Conservation (phyloP, 345 rosid species). For the Turritis glabra region DNA sequence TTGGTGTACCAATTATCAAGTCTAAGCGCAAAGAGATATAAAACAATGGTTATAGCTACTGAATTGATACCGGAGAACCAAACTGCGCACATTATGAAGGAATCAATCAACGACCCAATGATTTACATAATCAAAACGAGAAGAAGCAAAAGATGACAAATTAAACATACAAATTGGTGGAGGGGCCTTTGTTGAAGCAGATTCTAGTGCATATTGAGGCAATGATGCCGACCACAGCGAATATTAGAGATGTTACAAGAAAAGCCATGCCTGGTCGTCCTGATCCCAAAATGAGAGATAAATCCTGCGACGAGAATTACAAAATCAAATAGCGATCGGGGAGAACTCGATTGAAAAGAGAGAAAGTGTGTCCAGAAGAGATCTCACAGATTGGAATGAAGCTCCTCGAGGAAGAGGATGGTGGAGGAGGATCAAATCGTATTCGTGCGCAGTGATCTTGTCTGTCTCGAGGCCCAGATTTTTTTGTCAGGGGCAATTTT, state of each 20-base stretch:
- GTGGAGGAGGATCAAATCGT: constrained; percentile 6
- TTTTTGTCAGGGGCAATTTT: constrained; percentile 8
- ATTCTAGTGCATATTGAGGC: constrained; percentile 78
- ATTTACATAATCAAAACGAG: background rate
- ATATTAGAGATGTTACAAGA: constrained; percentile 75
- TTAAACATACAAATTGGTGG: constrained; percentile 76
- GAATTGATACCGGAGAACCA: background rate
- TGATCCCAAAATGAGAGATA: background rate
- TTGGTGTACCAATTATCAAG: background rate
- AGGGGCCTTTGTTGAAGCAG: constrained; percentile 92
- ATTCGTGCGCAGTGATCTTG: constrained; percentile 13
- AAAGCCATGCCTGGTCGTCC: constrained; percentile 70
- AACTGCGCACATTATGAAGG: background rate
- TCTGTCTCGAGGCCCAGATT: constrained; percentile 14
- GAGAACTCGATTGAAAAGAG: background rate
- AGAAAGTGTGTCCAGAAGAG: background rate
- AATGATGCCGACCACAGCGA: constrained; percentile 75
- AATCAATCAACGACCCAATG: background rate
- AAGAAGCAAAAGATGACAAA: background rate
- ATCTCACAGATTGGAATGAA: constrained; percentile 20
- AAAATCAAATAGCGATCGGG: constrained; percentile 2
- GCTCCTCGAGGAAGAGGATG: constrained; percentile 16
- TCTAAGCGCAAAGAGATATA: background rate
- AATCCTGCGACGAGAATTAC: background rate
- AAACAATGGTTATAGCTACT: background rate